Evolutionary conservation across 345 rosid genomes (phyloP).

Genomic region (Populus nigra): DNA sequence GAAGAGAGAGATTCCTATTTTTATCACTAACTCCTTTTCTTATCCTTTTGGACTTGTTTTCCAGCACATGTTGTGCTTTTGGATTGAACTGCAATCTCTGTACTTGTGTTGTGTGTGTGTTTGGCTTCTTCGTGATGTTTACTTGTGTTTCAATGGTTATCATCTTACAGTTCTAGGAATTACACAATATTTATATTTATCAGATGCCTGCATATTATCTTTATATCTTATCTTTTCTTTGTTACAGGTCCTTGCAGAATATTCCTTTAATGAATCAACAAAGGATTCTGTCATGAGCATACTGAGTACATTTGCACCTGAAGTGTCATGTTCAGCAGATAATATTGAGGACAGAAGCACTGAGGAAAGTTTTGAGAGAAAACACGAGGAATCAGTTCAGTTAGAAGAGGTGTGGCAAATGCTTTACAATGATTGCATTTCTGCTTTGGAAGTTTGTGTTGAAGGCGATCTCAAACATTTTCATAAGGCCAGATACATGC

Average conservation of each 20-base stretch:
- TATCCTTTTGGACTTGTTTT: not conserved
- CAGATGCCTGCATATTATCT: not conserved
- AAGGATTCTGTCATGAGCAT: conserved; percentile 54
- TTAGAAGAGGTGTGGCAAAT: conserved; percentile 71
- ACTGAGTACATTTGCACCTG: conserved; percentile 44
- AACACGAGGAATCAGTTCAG: conserved; percentile 42
- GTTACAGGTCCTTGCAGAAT: conserved; percentile 59
- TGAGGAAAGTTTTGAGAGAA: conserved; percentile 37
- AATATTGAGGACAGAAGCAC: conserved; percentile 39
- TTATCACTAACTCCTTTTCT: not conserved
- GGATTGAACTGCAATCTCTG: not conserved
- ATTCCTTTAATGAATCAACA: conserved; percentile 58
- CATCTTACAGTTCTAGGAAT: conserved; percentile 9
- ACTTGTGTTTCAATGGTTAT: not conserved
- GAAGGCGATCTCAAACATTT: conserved; percentile 98
- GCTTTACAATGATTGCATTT: conserved; percentile 87
- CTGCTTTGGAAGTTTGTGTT: conserved; percentile 78
- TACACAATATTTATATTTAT: not conserved
- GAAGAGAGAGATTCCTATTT: not conserved
- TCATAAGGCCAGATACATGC: conserved; percentile 96
- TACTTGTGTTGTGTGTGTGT: not conserved
- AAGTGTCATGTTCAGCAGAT: conserved; percentile 36
- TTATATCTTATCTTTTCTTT: not conserved
- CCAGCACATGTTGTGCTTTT: not conserved
- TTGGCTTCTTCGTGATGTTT: not conserved